Evolutionary conservation across 352 stramenopile genomes (phyloP).

Genomic region (Blastocystis sp.): DNA sequence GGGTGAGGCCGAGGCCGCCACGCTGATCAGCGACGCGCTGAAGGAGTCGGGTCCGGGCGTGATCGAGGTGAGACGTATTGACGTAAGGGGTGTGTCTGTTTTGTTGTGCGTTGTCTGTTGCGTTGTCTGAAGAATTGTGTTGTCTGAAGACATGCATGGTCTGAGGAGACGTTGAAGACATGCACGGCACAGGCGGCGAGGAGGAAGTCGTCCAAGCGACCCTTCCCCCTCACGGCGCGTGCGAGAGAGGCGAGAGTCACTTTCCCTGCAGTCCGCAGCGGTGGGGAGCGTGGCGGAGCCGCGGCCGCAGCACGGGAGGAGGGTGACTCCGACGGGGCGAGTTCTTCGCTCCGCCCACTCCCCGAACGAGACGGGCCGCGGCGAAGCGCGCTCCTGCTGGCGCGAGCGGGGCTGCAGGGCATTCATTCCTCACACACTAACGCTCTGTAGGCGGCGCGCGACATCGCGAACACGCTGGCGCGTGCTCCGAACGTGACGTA

Average conservation of each 20-base stretch:
- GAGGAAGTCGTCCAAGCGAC: too few relatives aligned
- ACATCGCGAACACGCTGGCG: too few relatives aligned
- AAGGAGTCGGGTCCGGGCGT: slow-evolving; percentile 92
- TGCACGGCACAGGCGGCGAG: too few relatives aligned
- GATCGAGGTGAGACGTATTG: slow-evolving; percentile 98
- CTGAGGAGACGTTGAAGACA: too few relatives aligned
- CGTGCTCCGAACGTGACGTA: slow-evolving; percentile 95
- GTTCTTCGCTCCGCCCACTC: background rate
- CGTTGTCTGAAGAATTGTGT: background rate
- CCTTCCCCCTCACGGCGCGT: too few relatives aligned
- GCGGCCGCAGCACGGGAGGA: too few relatives aligned
- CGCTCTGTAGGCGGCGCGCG: slow-evolving; percentile 82
- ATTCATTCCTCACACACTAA: slow-evolving; percentile 10
- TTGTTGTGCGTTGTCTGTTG: slow-evolving; percentile 7
- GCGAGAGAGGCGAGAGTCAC: background rate
- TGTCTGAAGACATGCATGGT: background rate
- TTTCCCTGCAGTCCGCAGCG: background rate
- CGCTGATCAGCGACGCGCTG: slow-evolving; percentile 94
- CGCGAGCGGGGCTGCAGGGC: background rate
- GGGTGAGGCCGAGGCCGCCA: slow-evolving; percentile 94
- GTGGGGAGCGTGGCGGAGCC: too few relatives aligned
- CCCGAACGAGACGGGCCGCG: too few relatives aligned
- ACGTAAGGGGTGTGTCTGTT: slow-evolving; percentile 72
- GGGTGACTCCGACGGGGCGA: background rate
- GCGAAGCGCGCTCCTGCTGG: too few relatives aligned